Evolutionary conservation across 495 filamentous ascomycete species (phyloP).

Genomic region (Penicillium macrosclerotiorum): DNA sequence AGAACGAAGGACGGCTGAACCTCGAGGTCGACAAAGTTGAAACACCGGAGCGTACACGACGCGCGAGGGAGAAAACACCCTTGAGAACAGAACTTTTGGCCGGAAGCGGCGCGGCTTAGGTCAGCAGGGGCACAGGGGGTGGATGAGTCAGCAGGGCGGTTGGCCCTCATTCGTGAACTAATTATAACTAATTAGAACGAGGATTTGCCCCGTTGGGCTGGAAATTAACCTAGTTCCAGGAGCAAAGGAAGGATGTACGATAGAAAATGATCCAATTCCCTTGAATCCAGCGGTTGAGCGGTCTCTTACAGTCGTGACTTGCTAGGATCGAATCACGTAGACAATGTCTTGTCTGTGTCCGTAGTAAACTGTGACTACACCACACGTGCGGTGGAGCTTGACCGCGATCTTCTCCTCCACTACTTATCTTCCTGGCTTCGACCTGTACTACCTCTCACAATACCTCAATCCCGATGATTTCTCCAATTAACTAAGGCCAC

Average conservation of each 20-base stretch:
- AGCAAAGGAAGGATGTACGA: no score
- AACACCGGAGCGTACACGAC: conserved; percentile 15
- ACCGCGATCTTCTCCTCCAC: background rate
- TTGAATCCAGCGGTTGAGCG: no score
- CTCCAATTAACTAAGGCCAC: background rate
- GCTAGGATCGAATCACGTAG: no score
- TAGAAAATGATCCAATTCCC: no score
- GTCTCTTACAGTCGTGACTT: no score
- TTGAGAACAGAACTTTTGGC: conserved; percentile 21
- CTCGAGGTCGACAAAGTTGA: conserved; percentile 7
- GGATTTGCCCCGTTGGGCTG: no score
- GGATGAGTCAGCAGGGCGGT: conserved; percentile 11
- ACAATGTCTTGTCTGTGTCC: no score
- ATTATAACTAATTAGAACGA: no score
- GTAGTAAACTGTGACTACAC: no score
- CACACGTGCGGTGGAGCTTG: background rate
- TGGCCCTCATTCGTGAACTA: no score
- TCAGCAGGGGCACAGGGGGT: conserved; percentile 13
- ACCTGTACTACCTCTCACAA: background rate
- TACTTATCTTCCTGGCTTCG: background rate
- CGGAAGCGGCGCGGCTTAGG: conserved; percentile 19
- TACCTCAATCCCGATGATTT: background rate
- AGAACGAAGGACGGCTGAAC: no score
- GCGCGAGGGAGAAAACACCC: conserved; percentile 9
- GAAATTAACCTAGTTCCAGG: no score